These are phyloP conservation scores for Fusarium anguioides DNA, from an alignment of 2,329 filamentous ascomycete species.

Conservation along the genomic window DNA sequence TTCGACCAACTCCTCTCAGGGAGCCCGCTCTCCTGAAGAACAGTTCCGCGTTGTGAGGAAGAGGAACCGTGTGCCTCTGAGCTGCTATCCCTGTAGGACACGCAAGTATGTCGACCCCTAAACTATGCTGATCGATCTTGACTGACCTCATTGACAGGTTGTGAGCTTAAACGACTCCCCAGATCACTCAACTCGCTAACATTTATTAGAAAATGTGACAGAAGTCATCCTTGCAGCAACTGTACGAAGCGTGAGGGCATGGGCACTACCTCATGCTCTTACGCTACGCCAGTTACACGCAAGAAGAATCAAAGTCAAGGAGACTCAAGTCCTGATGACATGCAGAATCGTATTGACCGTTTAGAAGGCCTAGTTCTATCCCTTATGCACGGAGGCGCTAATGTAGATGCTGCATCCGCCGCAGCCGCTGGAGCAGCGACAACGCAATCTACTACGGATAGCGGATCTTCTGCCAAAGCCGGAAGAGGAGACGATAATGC, in stretches of 20 bases:
- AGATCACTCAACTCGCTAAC: conserved; percentile 24
- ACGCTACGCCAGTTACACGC: conserved; percentile 76
- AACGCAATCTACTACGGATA: conserved; percentile 55
- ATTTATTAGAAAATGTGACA: conserved; percentile 85
- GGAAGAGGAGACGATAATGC: conserved; percentile 67
- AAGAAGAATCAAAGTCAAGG: conserved; percentile 78
- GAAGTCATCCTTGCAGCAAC: conserved; percentile 90
- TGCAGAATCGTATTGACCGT: conserved; percentile 98
- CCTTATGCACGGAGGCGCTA: conserved; percentile 87
- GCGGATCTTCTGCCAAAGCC: conserved; percentile 59
- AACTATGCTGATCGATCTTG: conserved; percentile 13
- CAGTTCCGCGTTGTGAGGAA: conserved; percentile 91
- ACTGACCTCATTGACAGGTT: conserved; percentile 55
- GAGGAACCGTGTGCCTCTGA: conserved; percentile 90
- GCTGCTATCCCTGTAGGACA: conserved; percentile 89
- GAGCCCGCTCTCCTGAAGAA: conserved; percentile 82
- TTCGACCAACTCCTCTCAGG: conserved; percentile 80
- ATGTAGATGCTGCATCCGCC: conserved; percentile 57
- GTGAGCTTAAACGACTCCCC: conserved; percentile 39
- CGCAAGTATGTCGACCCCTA: conserved; percentile 76
- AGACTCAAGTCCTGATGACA: conserved; percentile 82
- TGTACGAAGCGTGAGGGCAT: conserved; percentile 90
- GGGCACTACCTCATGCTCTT: conserved; percentile 84
- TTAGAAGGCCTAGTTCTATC: conserved; percentile 92
- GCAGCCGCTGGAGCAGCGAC: conserved; percentile 51